Evolutionary conservation across 192 early-diverging fungal species (phyloP), one percentile per base, ranked within the genome.

Genomic region (Rhizophagus clarus): DNA sequence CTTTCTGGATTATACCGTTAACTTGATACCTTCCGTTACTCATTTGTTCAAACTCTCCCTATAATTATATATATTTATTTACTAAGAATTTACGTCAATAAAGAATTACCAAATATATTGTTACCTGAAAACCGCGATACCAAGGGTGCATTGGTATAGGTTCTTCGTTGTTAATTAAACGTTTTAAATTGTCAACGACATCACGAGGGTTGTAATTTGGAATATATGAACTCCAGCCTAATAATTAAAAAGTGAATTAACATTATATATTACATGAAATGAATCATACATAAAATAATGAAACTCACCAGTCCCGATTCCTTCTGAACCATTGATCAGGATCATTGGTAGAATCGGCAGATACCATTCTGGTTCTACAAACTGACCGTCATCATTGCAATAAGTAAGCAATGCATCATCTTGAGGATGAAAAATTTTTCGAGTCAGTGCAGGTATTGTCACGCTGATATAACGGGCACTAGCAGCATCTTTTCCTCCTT

Each of bases 381-480:
- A 82, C 77, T 94, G 91, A 26, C 94, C 95, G 81, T 99, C 98
- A 63, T 99, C 98, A 42, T 90, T 92, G 71, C 96, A 84, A 80
- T 95, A 95, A 9, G 89, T 89, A 37, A 99, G 83, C 42, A 99
- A 83, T 28, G 89, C 86, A 79, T 98, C 95, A 83, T 99, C 98
- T 64, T 91, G 86, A 61, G 90, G 88, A 82, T 92, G 91, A 85
- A 91, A 99, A 22, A 98, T 77, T 1, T 87, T 81, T 71, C 96
- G 90, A 0, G 97, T 86, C 15, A 99, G 88, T 63, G 90, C 84
- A 10, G 88, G 80, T 34, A 97, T 83, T 37, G 84, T 88, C 0
- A 96, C 98, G 82, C 92, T 94, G 77, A 99, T 95, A 87, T 99
- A 99, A 97, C 98, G 97, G 86, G 97, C 88, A 83, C 91, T 93